Conservation (phyloP, 306 rosid genomes). For the Dalbergia oliveri region DNA sequence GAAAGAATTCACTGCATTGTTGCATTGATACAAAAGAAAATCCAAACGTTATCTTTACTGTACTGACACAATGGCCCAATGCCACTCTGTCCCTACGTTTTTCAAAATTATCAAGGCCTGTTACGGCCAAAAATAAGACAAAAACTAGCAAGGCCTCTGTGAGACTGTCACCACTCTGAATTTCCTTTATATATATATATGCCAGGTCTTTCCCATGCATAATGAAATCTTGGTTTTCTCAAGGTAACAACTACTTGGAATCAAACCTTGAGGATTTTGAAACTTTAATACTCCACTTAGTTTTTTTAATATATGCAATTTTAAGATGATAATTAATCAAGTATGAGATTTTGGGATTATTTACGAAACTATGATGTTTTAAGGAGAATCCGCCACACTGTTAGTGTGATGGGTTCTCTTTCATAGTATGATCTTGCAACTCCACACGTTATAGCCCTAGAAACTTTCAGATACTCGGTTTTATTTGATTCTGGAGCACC, state of each 20-base stretch:
- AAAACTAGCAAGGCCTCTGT: background rate
- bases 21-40: background rate
- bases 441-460: background rate
- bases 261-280: background rate
- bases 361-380: no score
- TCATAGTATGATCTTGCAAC: background rate
- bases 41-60: constrained; percentile 2
- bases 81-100: constrained; percentile 15
- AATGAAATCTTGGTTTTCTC: background rate
- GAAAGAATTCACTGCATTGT: background rate
- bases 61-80: constrained; percentile 19
- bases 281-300: background rate
- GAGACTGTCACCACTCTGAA: constrained; percentile 15
- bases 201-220: background rate
- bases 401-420: no score
- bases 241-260: background rate
- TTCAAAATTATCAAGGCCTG: background rate
- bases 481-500: background rate
- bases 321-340: no score
- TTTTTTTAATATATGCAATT: no score
- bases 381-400: no score
- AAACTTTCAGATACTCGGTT: background rate
- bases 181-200: background rate
- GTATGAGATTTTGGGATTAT: no score
- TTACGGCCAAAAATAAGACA: no score